Percentiles rank a stretch among this genome's conserved stretches.
Conservation (phyloP, 1,284 basidiomycete species). For the Athelia psychrophila region DNA sequence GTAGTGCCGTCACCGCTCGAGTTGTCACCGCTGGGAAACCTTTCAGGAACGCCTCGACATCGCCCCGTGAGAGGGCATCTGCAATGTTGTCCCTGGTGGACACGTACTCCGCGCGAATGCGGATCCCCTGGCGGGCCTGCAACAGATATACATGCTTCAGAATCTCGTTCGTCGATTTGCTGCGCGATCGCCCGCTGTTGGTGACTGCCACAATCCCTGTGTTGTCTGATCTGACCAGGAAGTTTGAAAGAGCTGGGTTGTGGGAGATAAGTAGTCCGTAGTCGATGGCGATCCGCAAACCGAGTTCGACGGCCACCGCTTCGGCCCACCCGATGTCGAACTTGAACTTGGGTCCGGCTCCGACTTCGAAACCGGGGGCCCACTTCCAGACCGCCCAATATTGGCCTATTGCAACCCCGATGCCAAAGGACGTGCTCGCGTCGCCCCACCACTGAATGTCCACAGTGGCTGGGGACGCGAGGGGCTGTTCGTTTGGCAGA, state of each 20-base stretch:
- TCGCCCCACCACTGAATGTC: constrained; percentile 36
- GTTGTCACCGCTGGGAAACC: constrained; percentile 20
- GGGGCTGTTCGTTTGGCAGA: constrained; percentile 19
- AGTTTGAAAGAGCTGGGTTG: background rate
- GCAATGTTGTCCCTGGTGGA: constrained; percentile 24
- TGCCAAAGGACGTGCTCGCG: constrained; percentile 35
- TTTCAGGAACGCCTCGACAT: constrained; percentile 23
- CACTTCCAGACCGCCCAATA: constrained; percentile 31
- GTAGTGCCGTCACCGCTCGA: constrained; percentile 11
- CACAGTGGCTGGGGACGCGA: constrained; percentile 9
- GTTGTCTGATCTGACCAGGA: constrained; percentile 25
- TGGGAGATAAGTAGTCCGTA: constrained; percentile 6
- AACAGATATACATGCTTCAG: constrained; percentile 25
- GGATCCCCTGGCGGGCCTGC: constrained; percentile 15
- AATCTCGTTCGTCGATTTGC: constrained; percentile 22
- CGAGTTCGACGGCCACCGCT: constrained; percentile 31
- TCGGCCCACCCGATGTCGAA: constrained; percentile 37
- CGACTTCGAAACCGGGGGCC: constrained; percentile 24
- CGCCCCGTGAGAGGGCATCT: constrained; percentile 31
- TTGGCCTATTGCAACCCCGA: constrained; percentile 29
- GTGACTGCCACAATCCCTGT: constrained; percentile 23
- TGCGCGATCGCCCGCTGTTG: constrained; percentile 27
- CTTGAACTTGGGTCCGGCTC: constrained; percentile 18
- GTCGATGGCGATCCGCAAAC: constrained; percentile 18
- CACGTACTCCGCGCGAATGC: constrained; percentile 17